Evolutionary conservation across 1,284 basidiomycete genomes (phyloP), one percentile per base, ranked within the genome.

Genomic region (Boletellus dicymbophilus): DNA sequence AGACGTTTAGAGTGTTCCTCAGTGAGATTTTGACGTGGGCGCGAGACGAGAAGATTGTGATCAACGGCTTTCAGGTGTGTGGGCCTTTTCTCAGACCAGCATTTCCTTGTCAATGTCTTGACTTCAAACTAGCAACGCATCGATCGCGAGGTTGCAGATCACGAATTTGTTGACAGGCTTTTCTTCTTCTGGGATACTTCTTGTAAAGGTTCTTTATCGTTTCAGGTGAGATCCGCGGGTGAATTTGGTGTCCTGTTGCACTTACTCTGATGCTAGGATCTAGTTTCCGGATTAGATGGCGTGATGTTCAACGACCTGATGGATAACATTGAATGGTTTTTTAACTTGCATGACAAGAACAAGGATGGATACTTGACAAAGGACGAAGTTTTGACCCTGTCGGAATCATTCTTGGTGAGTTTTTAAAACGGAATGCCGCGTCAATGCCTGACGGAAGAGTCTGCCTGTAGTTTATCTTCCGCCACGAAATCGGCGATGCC

Each of bases 241-340:
- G 15, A 41, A 22, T 9, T n/a, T 16, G n/a, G 18, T 20, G 11
- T 20, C 0, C 27, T n/a, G 36, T 30, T 27, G 28, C 37, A 42
- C 51, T 62, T 46, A 57, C 41, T 18, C 26, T 42, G 33, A 28
- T 8, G 41, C 25, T 66, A 98, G 88, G 95, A 99, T 67, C 77
- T 99, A 25, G 88, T 99, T 8, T 81, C 79, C 33, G 97, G 96
- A 2, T 74, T 99, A 38, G 88, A 97, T 61, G 86, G 87, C 13
- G 90, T 98, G 49, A 93, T 98, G 84, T 92, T 93, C 70, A 95
- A 93, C 56, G 97, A 97, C 66, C 76, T 99, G 54, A 97, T 98
- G 93, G 92, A 95, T 54, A 96, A 93, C 61, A 98, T 98, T 60
- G 92, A 97, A 68, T 98, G 96, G 95, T 96, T 99, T 74, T 98